Percentiles rank a stretch among this genome's conserved stretches.
These are phyloP conservation scores for Hordeum pubiflorum DNA, from an alignment of 202 grass and related monocot species.

Conservation along the genomic window DNA sequence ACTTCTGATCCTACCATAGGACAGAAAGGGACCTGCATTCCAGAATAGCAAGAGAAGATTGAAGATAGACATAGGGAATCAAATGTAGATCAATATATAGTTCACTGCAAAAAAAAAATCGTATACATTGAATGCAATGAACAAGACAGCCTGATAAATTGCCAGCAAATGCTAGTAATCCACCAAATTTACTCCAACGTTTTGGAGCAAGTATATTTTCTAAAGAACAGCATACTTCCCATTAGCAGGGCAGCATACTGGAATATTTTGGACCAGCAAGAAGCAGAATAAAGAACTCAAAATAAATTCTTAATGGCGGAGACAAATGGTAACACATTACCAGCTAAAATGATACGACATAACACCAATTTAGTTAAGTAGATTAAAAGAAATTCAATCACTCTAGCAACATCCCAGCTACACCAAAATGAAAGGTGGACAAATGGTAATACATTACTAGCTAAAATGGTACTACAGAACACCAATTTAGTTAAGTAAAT, in stretches of 20 bases:
- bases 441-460: background rate
- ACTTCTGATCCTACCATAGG: conserved; percentile 99
- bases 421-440: background rate
- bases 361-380: background rate
- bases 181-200: background rate
- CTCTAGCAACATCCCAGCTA: background rate
- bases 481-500: background rate
- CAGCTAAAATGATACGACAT: background rate
- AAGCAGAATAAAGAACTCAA: background rate
- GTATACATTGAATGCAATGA: background rate
- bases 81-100: background rate
- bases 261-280: background rate
- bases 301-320: background rate
- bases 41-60: background rate
- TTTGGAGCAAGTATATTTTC: background rate
- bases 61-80: background rate
- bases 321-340: background rate
- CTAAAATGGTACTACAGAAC: background rate
- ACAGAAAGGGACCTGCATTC: conserved; percentile 79
- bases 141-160: background rate
- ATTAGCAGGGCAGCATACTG: background rate
- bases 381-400: background rate
- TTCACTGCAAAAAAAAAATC: background rate
- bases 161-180: background rate
- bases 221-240: background rate